Evolutionary conservation across 129 eudicot species (phyloP), one percentile per base, ranked within the genome.

Genomic region (Flaveria robusta): DNA sequence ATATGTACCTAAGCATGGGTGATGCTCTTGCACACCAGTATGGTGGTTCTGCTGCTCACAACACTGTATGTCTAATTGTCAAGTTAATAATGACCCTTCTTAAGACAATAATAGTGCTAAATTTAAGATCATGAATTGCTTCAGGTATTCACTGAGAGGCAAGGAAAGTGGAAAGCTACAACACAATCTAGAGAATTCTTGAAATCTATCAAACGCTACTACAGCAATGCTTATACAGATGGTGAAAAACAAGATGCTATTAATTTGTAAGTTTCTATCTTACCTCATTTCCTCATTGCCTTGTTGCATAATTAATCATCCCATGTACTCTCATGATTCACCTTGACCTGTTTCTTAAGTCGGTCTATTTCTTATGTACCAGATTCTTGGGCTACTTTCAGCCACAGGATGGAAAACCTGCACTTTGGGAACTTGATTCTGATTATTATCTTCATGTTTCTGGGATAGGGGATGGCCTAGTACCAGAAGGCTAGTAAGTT

Each of bases 191-290:
- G 89, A 83, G 98, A 94, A 72, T 88, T 94, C 74, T 77, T 94
- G 70, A 94, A 91, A 84, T 91, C 97, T 77, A 91, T 94, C 75
- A 86, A 89, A 90, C 79, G 98, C 62, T 94, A 91, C 77, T 94
- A 91, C 84, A 94, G 96, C 87, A 94, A 94, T 81, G 90, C 98
- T 26, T 94, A 94, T 79, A 94, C 97, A 9, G 98, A 94, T 83
- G 97, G 97, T 27, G 98, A 94, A 83, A 94, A 94, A 83, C 98
- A 94, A 87, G 98, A 94, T 83, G 98, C 98, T 65, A 94, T 94
- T 69, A 94, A 94, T 74, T 78, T 94, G 93, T 93, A 85, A 78
- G 4, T 31, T 31, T 31, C 37, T 31, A 31, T 71, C 68, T 10
- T 66, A 47, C 56, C 67, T 64, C 79, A 75, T 82, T 23, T 19